Evolutionary conservation across 768 basidiomycete species (phyloP).

Genomic region (Mycena galericulata): DNA sequence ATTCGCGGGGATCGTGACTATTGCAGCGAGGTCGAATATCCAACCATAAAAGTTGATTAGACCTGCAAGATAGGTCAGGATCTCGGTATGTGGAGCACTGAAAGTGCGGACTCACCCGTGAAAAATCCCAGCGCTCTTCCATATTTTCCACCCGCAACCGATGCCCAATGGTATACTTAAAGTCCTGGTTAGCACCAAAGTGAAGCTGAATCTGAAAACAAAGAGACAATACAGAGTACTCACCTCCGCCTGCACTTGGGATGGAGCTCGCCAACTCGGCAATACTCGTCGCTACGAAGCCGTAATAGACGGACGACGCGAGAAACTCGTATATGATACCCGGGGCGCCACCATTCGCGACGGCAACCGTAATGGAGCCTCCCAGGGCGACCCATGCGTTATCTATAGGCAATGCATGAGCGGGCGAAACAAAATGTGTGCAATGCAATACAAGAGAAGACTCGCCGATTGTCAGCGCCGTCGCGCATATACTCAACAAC

Average conservation of each 20-base stretch:
- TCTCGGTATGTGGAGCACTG: not conserved
- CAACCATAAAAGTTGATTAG: constrained; percentile 32
- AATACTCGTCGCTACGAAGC: constrained; percentile 31
- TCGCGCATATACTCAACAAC: constrained; percentile 32
- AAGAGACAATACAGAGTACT: not conserved
- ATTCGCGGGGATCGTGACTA: constrained; percentile 26
- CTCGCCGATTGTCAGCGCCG: constrained; percentile 31
- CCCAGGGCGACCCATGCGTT: constrained; percentile 31
- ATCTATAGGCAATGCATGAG: constrained; percentile 8
- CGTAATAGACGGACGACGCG: constrained; percentile 30
- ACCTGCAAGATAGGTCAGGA: not conserved
- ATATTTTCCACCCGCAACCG: constrained; percentile 25
- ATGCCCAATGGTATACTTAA: constrained; percentile 32
- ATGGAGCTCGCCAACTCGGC: constrained; percentile 34
- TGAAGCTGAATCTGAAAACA: not conserved
- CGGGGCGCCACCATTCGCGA: constrained; percentile 30
- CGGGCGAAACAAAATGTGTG: not conserved
- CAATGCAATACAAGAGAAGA: not conserved
- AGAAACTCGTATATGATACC: constrained; percentile 34
- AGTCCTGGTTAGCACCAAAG: not conserved
- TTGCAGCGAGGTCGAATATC: constrained; percentile 27
- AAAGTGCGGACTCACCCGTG: constrained; percentile 20
- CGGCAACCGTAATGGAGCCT: constrained; percentile 29
- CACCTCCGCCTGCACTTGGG: constrained; percentile 32
- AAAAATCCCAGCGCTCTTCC: constrained; percentile 31